These are phyloP conservation scores for Rhizopogon sp. DNA, from an alignment of 768 basidiomycete genomes.

Conservation along the genomic window DNA sequence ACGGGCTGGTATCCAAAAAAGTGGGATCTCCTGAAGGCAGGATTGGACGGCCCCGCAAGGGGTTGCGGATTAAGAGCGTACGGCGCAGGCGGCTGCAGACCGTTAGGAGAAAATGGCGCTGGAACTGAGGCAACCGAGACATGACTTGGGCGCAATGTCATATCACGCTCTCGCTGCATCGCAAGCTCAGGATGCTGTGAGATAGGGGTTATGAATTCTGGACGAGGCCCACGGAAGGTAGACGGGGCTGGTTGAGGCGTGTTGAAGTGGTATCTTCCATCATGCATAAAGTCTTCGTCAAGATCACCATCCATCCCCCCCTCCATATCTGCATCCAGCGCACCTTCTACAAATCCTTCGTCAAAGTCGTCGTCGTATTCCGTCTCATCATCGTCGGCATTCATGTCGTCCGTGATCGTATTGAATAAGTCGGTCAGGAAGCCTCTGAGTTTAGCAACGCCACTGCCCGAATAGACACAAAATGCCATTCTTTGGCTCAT, in stretches of 20 bases:
- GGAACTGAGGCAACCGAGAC: slow-evolving; percentile 4
- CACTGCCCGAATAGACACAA: slow-evolving; percentile 94
- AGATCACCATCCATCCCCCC: slow-evolving; percentile 38
- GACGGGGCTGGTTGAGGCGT: slow-evolving; percentile 1
- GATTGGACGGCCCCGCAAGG: slow-evolving; percentile 32
- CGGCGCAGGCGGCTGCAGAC: slow-evolving; percentile 1
- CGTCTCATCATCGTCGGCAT: slow-evolving; percentile 59
- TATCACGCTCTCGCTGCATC: slow-evolving; percentile 25
- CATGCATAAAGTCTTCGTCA: slow-evolving; percentile 38
- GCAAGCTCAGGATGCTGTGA: slow-evolving; percentile 20
- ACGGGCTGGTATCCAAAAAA: slow-evolving; percentile 50
- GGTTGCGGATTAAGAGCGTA: slow-evolving; percentile 27
- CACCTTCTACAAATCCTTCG: slow-evolving; percentile 27
- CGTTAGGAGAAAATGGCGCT: background rate
- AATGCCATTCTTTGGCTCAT: slow-evolving; percentile 84
- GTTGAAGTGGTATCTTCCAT: slow-evolving; percentile 24
- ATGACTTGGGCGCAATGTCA: slow-evolving; percentile 19
- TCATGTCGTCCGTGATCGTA: slow-evolving; percentile 66
- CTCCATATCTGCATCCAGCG: slow-evolving; percentile 28
- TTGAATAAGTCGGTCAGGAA: slow-evolving; percentile 76
- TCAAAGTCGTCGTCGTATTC: slow-evolving; percentile 53
- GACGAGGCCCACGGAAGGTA: slow-evolving; percentile 1
- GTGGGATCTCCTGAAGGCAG: slow-evolving; percentile 33
- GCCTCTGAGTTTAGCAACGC: slow-evolving; percentile 75
- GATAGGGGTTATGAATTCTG: slow-evolving; percentile 10